phyloP scores from a whole-genome alignment of 129 eudicot species.

The Deinandra increscens region DNA sequence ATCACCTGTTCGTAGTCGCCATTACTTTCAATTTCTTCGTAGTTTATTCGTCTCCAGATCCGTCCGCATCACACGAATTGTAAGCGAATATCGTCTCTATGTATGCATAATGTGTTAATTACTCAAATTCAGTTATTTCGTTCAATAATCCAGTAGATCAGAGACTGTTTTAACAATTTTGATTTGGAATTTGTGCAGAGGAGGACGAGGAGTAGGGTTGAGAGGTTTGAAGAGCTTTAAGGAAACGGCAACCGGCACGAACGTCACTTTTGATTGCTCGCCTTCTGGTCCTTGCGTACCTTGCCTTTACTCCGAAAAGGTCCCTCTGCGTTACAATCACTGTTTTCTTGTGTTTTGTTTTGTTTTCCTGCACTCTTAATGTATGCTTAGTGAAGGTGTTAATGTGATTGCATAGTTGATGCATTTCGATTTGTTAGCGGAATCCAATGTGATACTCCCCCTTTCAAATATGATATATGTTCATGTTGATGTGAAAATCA shows the following conservation, averaged over 20 bases:
- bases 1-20: slow-evolving; percentile 1
- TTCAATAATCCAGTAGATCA: no score
- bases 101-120: not conserved
- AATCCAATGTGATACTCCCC: no score
- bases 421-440: not conserved
- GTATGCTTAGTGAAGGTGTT: no score
- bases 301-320: slow-evolving; percentile 86
- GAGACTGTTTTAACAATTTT: no score
- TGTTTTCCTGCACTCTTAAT: no score
- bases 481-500: not conserved
- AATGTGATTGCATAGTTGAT: not conserved
- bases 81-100: slow-evolving; percentile 20
- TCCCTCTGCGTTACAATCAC: slow-evolving; percentile 20
- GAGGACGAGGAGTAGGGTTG: slow-evolving; percentile 29
- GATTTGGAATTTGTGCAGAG: slow-evolving; percentile 21
- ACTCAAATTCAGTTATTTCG: not conserved
- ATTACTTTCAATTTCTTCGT: slow-evolving; percentile 19
- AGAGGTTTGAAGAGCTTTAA: slow-evolving; percentile 60
- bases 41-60: slow-evolving; percentile 36
- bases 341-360: no score
- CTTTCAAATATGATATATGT: no score
- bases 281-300: slow-evolving; percentile 94
- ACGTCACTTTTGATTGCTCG: slow-evolving; percentile 77
- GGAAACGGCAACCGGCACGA: slow-evolving; percentile 59
- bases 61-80: slow-evolving; percentile 27